These are phyloP conservation scores for Blastobotrys peoriensis DNA, from an alignment of 805 yeast species.

Conservation along the genomic window DNA sequence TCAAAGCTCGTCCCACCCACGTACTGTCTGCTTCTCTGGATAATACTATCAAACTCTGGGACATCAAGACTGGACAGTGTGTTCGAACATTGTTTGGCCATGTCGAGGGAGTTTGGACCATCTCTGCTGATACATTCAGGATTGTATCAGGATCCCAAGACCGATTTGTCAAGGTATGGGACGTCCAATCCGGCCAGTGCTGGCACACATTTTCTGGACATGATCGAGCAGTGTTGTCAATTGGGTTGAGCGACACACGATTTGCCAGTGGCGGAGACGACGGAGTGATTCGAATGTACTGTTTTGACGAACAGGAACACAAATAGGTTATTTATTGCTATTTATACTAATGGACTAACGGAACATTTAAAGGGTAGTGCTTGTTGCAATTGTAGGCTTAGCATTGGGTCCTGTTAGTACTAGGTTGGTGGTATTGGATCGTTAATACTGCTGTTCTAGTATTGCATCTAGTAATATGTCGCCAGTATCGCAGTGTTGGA, in stretches of 20 bases:
- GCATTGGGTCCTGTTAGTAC: too few species aligned
- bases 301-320: conserved; percentile 46
- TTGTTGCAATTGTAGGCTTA: too few species aligned
- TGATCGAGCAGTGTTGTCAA: conserved; percentile 49
- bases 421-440: too few species aligned
- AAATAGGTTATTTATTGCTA: conserved; percentile 5
- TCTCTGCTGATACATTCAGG: conserved; percentile 92
- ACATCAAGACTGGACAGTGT: conserved; percentile 78
- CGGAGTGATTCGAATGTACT: conserved; percentile 80
- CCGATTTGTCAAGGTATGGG: conserved; percentile 88
- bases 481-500: too few species aligned
- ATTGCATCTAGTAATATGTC: too few species aligned
- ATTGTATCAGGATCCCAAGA: conserved; percentile 95
- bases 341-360: too few species aligned
- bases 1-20: conserved; percentile 63
- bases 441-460: too few species aligned
- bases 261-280: conserved; percentile 87
- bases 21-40: conserved; percentile 82
- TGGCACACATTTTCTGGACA: conserved; percentile 87
- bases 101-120: conserved; percentile 97
- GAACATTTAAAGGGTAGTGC: too few species aligned
- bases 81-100: conserved; percentile 95
- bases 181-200: conserved; percentile 87
- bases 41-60: conserved; percentile 92
- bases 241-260: conserved; percentile 81